A percentile compares a stretch with the other conserved stretches of the same genome.
Conservation (phyloP, 2,329 filamentous ascomycete genomes). For the Fusarium drepaniforme region DNA sequence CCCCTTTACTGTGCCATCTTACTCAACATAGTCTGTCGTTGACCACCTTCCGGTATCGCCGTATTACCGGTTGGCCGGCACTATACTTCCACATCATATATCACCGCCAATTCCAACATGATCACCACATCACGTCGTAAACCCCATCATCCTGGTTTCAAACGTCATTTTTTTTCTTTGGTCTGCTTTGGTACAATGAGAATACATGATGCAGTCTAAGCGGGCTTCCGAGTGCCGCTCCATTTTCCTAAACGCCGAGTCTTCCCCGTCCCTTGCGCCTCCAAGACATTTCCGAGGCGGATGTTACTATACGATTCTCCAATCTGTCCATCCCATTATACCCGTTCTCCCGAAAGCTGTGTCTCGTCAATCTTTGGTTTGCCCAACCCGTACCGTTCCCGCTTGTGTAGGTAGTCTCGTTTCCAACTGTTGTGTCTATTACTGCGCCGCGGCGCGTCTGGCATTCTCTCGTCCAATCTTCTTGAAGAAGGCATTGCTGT, state of each 20-base stretch:
- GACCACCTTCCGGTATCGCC: slow-evolving; percentile 5
- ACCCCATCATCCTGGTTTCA: neutral
- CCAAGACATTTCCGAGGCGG: neutral
- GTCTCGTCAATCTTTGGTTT: slow-evolving; percentile 18
- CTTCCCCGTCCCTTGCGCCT: slow-evolving; percentile 31
- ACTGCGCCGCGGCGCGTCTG: slow-evolving; percentile 50
- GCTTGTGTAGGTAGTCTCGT: slow-evolving; percentile 2
- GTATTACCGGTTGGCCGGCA: neutral
- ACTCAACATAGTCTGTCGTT: slow-evolving; percentile 2
- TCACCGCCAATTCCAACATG: neutral
- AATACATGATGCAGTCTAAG: slow-evolving; percentile 26
- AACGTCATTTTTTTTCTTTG: slow-evolving; percentile 1
- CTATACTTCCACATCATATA: slow-evolving; percentile 9
- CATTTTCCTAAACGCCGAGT: slow-evolving; percentile 41
- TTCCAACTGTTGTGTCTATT: slow-evolving; percentile 20
- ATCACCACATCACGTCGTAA: neutral
- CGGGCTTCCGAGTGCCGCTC: slow-evolving; percentile 11
- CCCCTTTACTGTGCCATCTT: neutral
- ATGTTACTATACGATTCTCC: slow-evolving; percentile 9
- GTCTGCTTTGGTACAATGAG: slow-evolving; percentile 12
- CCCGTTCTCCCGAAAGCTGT: slow-evolving; percentile 7
- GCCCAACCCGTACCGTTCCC: neutral
- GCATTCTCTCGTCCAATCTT: slow-evolving; percentile 58
- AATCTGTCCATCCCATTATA: neutral
- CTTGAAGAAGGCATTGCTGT: slow-evolving; percentile 57